phyloP scores from a whole-genome alignment of 169 alveolate genomes.

The Blepharisma undulans region DNA sequence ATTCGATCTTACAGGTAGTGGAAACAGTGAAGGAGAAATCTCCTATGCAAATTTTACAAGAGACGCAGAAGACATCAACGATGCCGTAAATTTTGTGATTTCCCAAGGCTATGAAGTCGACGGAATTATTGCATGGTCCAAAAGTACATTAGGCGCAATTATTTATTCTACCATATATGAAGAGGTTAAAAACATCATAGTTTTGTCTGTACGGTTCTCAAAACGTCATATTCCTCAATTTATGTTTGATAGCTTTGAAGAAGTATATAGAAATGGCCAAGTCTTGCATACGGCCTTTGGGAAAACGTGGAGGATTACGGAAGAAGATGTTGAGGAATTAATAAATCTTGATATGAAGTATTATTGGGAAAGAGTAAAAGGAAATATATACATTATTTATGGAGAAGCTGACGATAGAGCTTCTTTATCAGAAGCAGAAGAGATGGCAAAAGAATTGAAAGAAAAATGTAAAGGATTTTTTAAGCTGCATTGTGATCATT shows the following conservation, averaged over 20 bases:
- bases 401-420: not conserved
- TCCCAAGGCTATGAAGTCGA: not conserved
- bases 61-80: not conserved
- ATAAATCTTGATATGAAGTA: not conserved
- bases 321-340: not conserved
- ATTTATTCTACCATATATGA: not conserved
- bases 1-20: slow-evolving; percentile 15
- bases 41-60: not conserved
- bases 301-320: not conserved
- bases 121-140: not conserved
- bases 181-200: not conserved
- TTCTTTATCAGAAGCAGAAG: not conserved
- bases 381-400: not conserved
- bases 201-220: not conserved
- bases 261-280: not conserved
- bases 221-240: not conserved
- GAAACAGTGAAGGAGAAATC: slow-evolving; percentile 23
- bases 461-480: not conserved
- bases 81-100: not conserved
- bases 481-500: not conserved
- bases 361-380: not conserved
- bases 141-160: not conserved
- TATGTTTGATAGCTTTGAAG: not conserved
- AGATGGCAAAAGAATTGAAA: not conserved
- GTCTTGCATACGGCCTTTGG: not conserved